Base-by-base conservation (phyloP, 148 eudicot species). In the Vaccinium macrocarpon region DNA sequence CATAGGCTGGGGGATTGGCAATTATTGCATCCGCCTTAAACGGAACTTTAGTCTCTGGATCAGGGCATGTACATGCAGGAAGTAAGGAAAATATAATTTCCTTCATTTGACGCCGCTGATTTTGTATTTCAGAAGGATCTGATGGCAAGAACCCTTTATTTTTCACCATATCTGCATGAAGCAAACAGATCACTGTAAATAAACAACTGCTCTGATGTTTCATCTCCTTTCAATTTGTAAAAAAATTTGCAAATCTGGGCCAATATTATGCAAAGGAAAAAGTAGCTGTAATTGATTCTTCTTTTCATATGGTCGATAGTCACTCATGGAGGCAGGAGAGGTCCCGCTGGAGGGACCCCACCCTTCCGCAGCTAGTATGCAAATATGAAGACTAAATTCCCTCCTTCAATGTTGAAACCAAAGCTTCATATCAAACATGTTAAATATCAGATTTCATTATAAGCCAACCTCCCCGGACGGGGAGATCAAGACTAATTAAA, bases 121-220 rank as follows among this genome's bases (percentile, higher is more conserved):
- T 83, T 49, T 92, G 87, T 92, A 95, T 92, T 88, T 95, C 98
- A 76, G 96, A 92, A 85, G 93, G 95, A 64, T 89, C 96, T 64
- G 96, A 94, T 57, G 98, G 98, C 88, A 95, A 89, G 89, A 95
- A 95, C 49, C 98, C 98, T 91, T 95, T 95, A 92, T 95, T 93
- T 82, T 93, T 95, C 32, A 93, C 96, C 98, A 95, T 93, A 81
- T 95, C 98, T 95, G 91, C 82, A 91, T 57, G 79, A 84, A 57
- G 76, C 51, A 53, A 68, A 42, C 84, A 64, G 64, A 46, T 66
- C 72, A 29, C 81, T 48, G 19, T 18, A 82, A 68, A 35, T 50
- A 52, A 23, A 29, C 38, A 19, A 32, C 51, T 55, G 64, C 12
- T 27, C 73, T 68, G 38, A 29, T 0, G 2, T 18, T 18, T 75